Evolutionary conservation across 352 stramenopile species (phyloP), one percentile per base, ranked within the genome.

Genomic region (Phytophthora chlamydospora): DNA sequence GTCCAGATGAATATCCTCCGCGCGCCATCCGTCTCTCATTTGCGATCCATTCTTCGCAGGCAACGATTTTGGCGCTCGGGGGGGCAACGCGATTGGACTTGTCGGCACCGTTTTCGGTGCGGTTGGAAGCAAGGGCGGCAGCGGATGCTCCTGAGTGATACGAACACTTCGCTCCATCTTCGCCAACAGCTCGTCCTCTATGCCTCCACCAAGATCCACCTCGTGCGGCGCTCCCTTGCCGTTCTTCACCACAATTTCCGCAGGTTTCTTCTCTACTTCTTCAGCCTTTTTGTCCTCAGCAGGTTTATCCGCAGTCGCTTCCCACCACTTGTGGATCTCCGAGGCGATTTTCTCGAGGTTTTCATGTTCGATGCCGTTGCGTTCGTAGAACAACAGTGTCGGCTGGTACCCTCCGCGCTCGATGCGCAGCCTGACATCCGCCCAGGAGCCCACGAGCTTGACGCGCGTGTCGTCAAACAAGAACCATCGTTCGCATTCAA

Each of bases 401-500:
- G 86, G 86, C 62, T 93, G 86, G 62, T 95, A 95, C 9, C 80
- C 75, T 31, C 86, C 86, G 10, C 84, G 80, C 32, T 93, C 86
- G n/a, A 95, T 70, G 14, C 83, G 82, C 7, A 73, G 68, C 12
- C 82, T 76, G 19, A 93, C 86, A 35, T 95, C 83, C 0, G 72
- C 72, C 86, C 86, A 95, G 32, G 71, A 73, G 2, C 86, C 86
- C 6, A 95, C 73, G 44, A 72, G 79, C 70, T 89, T 90, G 10
- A 95, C 86, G 6, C 82, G 82, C 43, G 83, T 91, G 59, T 95
- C 86, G 59, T 95, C 86, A 73, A 95, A 95, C 19, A 95, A 69
- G 45, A 87, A 93, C 86, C 83, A 95, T 2, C 68, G 65, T 50
- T 93, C 81, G 2, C 71, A 34, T 11, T 77, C 73, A 5, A 79